Base-by-base conservation (phyloP, 345 rosid species). In the Citrus sp. region DNA sequence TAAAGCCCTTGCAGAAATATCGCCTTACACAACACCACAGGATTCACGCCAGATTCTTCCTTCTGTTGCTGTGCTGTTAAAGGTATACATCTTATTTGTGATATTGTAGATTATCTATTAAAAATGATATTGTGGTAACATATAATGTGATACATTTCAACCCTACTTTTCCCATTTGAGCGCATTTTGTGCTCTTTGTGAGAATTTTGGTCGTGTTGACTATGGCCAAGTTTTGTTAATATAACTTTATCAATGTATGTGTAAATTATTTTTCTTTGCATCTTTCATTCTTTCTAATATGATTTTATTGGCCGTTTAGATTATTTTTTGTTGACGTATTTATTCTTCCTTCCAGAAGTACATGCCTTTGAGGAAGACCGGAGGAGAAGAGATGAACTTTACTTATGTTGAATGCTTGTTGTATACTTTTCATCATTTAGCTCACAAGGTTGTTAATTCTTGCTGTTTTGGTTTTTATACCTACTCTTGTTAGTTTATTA, bases 41-140 rank as follows among this genome's bases (percentile, higher is more conserved):
- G 99, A 97, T 85, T 93, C 98, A 74, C 91, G 98, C 40, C 98
- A 97, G 86, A 85, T 89, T 79, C 96, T 97, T 85, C 95, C 99
- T 80, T 90, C 98, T 54, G 81, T 94, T 51, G 98, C 92, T 83
- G 87, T 93, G 80, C 89, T 97, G 76, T 80, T 94, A 77, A 93
- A 97, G 99, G 99, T 94, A 81, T 9, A 19, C 40, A 9, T 42
- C 42, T 19, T 71, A 71, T 32, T 71, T 54, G 5, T 30, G 4
- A 37, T 4, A 19, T 38, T 55, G 6, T 60, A 74, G 40, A 74
- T 51, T 55, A 66, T 38, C 19, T 32, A 30, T 46, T 72, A 34
- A 35, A 32, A 70, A 21, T 46, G 51, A 0, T 46, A 46, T 12
- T 46, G 51, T 72, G 63, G 13, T 63, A 71, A 63, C 55, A 27